Evolutionary conservation across 2,329 filamentous ascomycete genomes (phyloP), one percentile per base, ranked within the genome.

Genomic region (Colletotrichum incanum): DNA sequence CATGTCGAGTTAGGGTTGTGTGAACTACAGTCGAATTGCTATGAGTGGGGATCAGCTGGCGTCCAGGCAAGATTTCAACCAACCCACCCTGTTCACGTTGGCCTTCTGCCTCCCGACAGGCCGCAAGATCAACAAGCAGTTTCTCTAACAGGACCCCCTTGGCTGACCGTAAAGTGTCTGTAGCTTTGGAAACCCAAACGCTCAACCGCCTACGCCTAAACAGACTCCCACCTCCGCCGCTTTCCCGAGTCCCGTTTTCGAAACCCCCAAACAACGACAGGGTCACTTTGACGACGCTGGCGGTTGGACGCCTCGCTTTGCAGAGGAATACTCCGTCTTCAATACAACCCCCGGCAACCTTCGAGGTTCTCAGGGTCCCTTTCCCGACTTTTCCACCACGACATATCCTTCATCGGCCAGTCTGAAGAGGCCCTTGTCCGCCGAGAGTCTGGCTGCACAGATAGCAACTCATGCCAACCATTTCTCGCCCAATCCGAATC

Each of bases 311-410:
- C 89, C 90, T 79, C 86, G 85, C 70, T 92, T 91, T 82, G 89
- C 89, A 74, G 89, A 91, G 78, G 89, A 91, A 75, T 91, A 90
- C 77, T 90, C 89, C 74, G 89, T 91, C 77, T 91, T 92, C 83
- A 90, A 90, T 81, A 83, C 86, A n/a, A 91, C 89, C 11, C 90
- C 90, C 20, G 89, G 88, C 59, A 89, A 90, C 77, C 82, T 91
- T 66, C 84, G 83, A 76, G 86, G 83, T 65, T 79, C 82, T 54
- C 82, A 84, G 68, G 83, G 79, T 70, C 79, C 81, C 18, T 89
- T 88, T 77, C 76, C 81, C 74, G 86, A 87, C 75, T 85, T 86
- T 76, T 76, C 79, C 26, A 78, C 55, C 4, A 81, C 76, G 66
- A 83, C 79, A 73, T 78, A 49, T 82, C 83, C 18, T 81, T 81